Base-by-base conservation (phyloP, 2,329 filamentous ascomycete genomes). In the Exophiala xenobiotica region DNA sequence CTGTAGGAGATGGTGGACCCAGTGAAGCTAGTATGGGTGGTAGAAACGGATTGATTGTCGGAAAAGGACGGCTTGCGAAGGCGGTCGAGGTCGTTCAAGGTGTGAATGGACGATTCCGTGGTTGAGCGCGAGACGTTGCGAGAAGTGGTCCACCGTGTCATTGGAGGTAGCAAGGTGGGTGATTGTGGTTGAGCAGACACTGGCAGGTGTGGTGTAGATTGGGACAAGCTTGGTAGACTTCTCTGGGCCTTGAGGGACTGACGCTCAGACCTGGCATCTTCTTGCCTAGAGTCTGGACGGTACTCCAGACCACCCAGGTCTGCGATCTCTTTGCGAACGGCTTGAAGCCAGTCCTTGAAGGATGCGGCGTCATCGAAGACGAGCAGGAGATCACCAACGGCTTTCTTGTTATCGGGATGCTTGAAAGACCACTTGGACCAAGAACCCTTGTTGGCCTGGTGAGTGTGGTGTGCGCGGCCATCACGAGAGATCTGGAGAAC, bases 251-350 rank as follows among this genome's bases (percentile, higher is more conserved):
- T 45, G 22, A 52, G 44, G 11, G 37, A 29, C 41, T 18, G 47
- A 39, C 39, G 11, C 37, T 54, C 29, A 14, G 26, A 22, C 46
- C 46, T 41, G 11, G 29, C 37, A n/a, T 57, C 51, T 14, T 57
- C 48, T 2, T 55, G 29, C n/a, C 27, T 60, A 12, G 63, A 67
- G 48, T 75, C 73, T 3, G 68, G 64, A 2, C 67, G 63, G 56
- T 72, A 72, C 50, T 71, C 70, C 46, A 69, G 70, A 1, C 74
- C 74, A n/a, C 74, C 73, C 3, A 73, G 64, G 14, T 65, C 60
- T 49, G 75, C 71, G 27, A 77, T 76, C 59, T 73, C 69, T 27
- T 68, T 68, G n/a, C 74, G 65, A 23, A 77, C 61, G 3, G 68
- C 65, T n/a, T 67, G 58, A 19, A 77, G 61, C 74, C 74, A 77